Conservation (phyloP, 305 asterid genomes). For the Stenogyne calaminthoides region DNA sequence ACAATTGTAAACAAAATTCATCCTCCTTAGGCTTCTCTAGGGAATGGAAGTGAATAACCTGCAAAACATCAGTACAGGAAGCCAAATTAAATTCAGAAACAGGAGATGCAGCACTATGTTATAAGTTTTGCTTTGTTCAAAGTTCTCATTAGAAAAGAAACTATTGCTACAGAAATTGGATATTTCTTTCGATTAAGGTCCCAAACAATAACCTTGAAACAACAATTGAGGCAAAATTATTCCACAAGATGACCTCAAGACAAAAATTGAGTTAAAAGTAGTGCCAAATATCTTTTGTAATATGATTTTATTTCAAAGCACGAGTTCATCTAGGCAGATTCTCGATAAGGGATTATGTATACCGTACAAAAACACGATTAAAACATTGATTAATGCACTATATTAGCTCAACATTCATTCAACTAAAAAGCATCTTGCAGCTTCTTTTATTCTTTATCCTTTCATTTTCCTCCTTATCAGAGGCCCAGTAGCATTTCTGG, state of each 20-base stretch:
- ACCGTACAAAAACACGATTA: background rate
- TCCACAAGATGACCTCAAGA: background rate
- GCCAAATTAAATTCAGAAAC: conserved; percentile 14
- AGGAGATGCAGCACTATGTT: conserved; percentile 10
- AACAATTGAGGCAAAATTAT: conserved; percentile 6
- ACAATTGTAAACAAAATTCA: conserved; percentile 55
- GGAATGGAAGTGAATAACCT: conserved; percentile 57
- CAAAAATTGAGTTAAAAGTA: conserved; percentile 16
- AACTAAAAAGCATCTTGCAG: background rate
- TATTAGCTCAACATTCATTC: background rate
- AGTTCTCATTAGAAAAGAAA: background rate
- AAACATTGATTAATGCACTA: background rate
- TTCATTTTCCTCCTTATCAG: background rate
- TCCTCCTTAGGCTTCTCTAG: conserved; percentile 62
- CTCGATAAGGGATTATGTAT: background rate
- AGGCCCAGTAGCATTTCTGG: background rate
- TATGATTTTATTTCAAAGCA: background rate
- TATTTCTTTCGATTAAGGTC: background rate
- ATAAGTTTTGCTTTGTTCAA: conserved; percentile 8
- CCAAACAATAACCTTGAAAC: conserved; percentile 12
- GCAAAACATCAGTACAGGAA: conserved; percentile 28
- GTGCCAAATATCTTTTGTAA: background rate
- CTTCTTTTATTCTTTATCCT: background rate
- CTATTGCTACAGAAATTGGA: background rate
- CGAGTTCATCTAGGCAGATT: background rate